Evolutionary conservation across 345 rosid species (phyloP), one percentile per base, ranked within the genome.

Genomic region (Rhizophora apiculata): DNA sequence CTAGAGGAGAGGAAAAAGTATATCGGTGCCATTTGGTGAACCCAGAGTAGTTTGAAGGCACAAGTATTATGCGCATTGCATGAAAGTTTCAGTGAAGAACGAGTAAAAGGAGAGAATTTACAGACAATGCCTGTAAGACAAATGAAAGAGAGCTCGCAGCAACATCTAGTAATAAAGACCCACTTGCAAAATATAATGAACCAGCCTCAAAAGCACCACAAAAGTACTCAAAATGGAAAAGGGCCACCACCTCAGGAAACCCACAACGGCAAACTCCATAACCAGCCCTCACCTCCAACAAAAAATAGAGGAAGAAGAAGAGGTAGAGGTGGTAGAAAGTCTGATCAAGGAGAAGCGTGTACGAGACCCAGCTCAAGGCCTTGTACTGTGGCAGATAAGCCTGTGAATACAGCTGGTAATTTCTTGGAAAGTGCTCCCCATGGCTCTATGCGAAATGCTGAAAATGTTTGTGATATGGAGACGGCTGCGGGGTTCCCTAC

Each of bases 361-460:
- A 87, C 82, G 87, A 86, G 96, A 74, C 99, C 98, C 48, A 84
- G 97, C 82, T 96, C 96, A 62, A 84, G 99, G 72, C 98, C 96
- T 26, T 94, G 99, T 59, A 85, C 90, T 5, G 84, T 82, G 36
- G 83, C 77, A 5, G 85, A 78, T 60, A 88, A 88, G 78, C 94
- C 94, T 3, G 78, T 77, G 64, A 78, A 74, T 59, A 71, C 67
- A 32, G 57, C 69, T 60, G 77, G 74, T 76, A 78, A 67, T 62
- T 69, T 78, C 58, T 73, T 70, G 68, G 69, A 68, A 57, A 68
- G 55, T 68, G 53, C 77, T 57, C 71, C 80, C 30, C 78, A 65
- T 76, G 82, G 60, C 74, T 70, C 71, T 54, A 59, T 65, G 59
- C 81, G 66, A 72, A 74, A 74, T 71, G 75, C 67, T 54, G 76